phyloP scores from a whole-genome alignment of 1,284 basidiomycete genomes.

The Pseudozyma tsukubaensis region DNA sequence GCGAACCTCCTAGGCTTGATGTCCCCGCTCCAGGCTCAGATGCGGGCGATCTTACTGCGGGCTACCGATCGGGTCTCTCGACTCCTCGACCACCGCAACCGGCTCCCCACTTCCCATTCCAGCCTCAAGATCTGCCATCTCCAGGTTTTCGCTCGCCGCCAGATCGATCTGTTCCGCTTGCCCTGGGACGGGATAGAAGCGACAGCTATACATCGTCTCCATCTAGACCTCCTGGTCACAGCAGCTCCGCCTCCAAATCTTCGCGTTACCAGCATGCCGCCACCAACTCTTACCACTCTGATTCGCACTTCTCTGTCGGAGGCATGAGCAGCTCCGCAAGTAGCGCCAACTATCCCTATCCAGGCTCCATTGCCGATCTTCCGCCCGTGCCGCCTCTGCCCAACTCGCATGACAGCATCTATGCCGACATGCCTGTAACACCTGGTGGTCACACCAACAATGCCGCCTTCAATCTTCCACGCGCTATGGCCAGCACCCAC shows the following conservation, averaged over 20 bases:
- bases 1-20: slow-evolving; percentile 32
- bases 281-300: slow-evolving; percentile 40
- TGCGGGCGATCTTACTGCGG: slow-evolving; percentile 44
- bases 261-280: slow-evolving; percentile 44
- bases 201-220: slow-evolving; percentile 40
- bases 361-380: slow-evolving; percentile 24
- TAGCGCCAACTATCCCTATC: slow-evolving; percentile 22
- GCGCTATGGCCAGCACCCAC: slow-evolving; percentile 44
- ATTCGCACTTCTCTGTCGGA: slow-evolving; percentile 37
- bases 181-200: slow-evolving; percentile 18
- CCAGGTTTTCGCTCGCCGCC: slow-evolving; percentile 36
- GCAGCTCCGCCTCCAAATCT: slow-evolving; percentile 27
- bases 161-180: slow-evolving; percentile 16
- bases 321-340: slow-evolving; percentile 42
- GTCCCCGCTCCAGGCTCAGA: slow-evolving; percentile 31
- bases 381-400: slow-evolving; percentile 56
- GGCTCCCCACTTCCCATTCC: slow-evolving; percentile 15
- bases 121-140: slow-evolving; percentile 26
- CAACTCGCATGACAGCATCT: slow-evolving; percentile 23
- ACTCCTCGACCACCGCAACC: slow-evolving; percentile 34
- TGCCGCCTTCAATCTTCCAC: slow-evolving; percentile 37
- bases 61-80: slow-evolving; percentile 40
- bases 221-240: slow-evolving; percentile 24
- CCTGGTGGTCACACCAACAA: slow-evolving; percentile 41
- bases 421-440: slow-evolving; percentile 42